Conservation (phyloP, 1,284 basidiomycete species). For the Agroathelia rolfsii region DNA sequence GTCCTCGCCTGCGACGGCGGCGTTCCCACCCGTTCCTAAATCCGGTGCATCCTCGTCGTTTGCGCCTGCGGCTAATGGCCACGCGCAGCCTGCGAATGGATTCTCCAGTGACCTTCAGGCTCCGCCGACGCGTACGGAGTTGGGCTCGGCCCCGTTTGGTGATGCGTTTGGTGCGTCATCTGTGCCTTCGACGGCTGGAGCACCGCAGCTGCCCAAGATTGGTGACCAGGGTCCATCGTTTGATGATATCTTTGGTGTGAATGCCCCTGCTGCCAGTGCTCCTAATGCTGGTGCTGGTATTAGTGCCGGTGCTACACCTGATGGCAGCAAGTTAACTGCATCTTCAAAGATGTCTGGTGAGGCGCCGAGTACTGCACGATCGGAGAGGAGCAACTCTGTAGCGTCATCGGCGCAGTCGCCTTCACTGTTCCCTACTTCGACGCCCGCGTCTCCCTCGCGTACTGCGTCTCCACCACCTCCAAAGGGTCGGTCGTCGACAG, state of each 20-base stretch:
- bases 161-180: slow-evolving; percentile 33
- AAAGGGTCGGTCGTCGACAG: slow-evolving; percentile 32
- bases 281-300: slow-evolving; percentile 18
- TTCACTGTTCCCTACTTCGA: slow-evolving; percentile 45
- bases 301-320: too few species aligned
- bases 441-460: slow-evolving; percentile 27
- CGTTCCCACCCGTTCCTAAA: slow-evolving; percentile 9
- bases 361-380: too few species aligned
- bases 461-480: slow-evolving; percentile 48
- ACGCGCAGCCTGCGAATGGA: slow-evolving; percentile 13
- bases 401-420: slow-evolving; percentile 35
- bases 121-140: slow-evolving; percentile 9
- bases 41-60: slow-evolving; percentile 12
- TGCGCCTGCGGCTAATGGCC: slow-evolving; percentile 11
- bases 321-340: too few species aligned
- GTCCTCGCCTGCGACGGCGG: slow-evolving; percentile 7
- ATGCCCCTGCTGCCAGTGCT: slow-evolving; percentile 14
- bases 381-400: too few species aligned
- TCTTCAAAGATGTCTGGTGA: too few species aligned
- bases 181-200: slow-evolving; percentile 9
- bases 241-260: slow-evolving; percentile 48
- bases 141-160: slow-evolving; percentile 30
- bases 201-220: slow-evolving; percentile 10
- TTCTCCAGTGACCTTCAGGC: slow-evolving; percentile 12
- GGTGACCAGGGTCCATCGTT: slow-evolving; percentile 32